Percentiles rank a stretch among this genome's conserved stretches.
Conservation (phyloP, 139 green algal species). For the Volvox africanus region DNA sequence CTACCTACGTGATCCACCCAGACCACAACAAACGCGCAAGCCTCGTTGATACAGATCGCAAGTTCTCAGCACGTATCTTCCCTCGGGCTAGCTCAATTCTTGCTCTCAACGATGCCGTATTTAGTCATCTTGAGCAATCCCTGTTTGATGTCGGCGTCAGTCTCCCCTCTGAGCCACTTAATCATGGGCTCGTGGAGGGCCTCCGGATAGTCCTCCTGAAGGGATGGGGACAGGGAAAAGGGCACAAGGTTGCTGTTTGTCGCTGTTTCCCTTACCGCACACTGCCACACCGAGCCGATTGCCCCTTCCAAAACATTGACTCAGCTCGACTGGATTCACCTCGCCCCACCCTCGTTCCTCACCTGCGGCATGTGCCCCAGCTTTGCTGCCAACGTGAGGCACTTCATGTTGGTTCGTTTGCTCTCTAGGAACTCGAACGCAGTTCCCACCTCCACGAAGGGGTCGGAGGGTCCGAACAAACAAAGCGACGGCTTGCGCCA, state of each 20-base stretch:
- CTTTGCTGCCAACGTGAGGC: conserved; percentile 38
- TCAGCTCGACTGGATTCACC: neutral
- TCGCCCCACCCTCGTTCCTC: too few relatives aligned
- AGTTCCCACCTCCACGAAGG: conserved; percentile 70
- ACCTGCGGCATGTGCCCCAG: conserved; percentile 64
- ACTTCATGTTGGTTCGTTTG: conserved; percentile 68
- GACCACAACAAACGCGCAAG: too few relatives aligned
- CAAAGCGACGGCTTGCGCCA: conserved; percentile 77
- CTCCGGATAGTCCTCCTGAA: conserved; percentile 60
- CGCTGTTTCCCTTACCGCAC: too few relatives aligned
- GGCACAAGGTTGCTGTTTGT: too few relatives aligned
- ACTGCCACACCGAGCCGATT: too few relatives aligned
- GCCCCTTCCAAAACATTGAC: neutral
- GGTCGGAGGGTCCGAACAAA: conserved; percentile 76
- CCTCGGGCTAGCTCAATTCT: neutral
- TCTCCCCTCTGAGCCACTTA: conserved; percentile 45
- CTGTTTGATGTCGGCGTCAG: conserved; percentile 48
- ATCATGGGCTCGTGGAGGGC: conserved; percentile 50
- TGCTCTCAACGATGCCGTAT: conserved; percentile 48
- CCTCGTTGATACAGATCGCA: too few relatives aligned
- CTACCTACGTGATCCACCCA: too few relatives aligned
- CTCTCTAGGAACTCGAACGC: conserved; percentile 49
- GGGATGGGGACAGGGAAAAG: neutral
- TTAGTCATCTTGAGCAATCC: conserved; percentile 54
- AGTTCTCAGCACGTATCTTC: too few relatives aligned